phyloP scores from a whole-genome alignment of 495 filamentous ascomycete species.

The Tuber indicum region DNA sequence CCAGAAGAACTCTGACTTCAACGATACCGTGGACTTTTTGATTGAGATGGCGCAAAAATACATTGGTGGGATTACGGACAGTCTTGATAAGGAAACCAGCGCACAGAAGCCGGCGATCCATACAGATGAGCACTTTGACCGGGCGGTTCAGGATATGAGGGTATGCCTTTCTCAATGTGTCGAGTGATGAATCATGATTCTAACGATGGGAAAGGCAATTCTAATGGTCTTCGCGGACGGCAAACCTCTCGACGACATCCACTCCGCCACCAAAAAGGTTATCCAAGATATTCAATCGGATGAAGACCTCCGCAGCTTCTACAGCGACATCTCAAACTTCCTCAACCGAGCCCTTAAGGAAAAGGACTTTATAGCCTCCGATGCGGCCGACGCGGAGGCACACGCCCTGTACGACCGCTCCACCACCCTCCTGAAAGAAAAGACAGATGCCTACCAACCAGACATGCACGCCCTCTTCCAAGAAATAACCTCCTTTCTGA shows the following conservation, averaged over 20 bases:
- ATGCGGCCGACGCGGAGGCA: constrained; percentile 39
- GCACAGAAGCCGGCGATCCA: constrained; percentile 19
- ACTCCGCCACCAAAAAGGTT: constrained; percentile 27
- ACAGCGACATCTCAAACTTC: constrained; percentile 20
- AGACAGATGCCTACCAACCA: constrained; percentile 30
- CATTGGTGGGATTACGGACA: constrained; percentile 16
- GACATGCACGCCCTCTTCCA: constrained; percentile 38
- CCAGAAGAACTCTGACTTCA: constrained; percentile 37
- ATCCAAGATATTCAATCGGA: constrained; percentile 36
- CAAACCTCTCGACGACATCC: constrained; percentile 33
- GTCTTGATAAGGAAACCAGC: constrained; percentile 13
- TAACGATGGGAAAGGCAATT: constrained; percentile 30
- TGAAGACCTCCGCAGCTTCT: constrained; percentile 36
- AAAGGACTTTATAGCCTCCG: constrained; percentile 31
- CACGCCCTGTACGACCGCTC: constrained; percentile 39
- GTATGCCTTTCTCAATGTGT: constrained; percentile 6
- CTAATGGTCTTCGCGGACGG: constrained; percentile 39
- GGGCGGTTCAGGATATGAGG: constrained; percentile 32
- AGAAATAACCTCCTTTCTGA: constrained; percentile 23
- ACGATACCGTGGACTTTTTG: constrained; percentile 38
- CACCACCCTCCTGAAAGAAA: constrained; percentile 29
- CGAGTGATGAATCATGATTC: constrained; percentile 7
- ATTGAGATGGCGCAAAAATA: constrained; percentile 31
- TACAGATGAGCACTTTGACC: constrained; percentile 39
- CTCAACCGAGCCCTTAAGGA: constrained; percentile 34